Conservation (phyloP, 2,329 filamentous ascomycete genomes). For the Phialophora verrucosa region DNA sequence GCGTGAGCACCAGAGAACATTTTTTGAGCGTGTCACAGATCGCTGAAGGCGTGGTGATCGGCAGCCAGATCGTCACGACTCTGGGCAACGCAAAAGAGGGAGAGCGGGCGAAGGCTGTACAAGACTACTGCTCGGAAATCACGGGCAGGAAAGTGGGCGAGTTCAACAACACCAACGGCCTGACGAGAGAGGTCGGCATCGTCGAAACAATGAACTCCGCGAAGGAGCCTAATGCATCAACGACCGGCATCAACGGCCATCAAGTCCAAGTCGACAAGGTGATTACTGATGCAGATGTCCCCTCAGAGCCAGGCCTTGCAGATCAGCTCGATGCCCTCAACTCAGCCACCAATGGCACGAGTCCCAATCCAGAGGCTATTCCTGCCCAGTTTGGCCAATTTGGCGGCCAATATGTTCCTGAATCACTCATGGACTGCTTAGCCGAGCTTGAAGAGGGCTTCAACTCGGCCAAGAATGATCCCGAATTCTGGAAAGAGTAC, state of each 20-base stretch:
- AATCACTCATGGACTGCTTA: constrained; percentile 96
- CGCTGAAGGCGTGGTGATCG: constrained; percentile 94
- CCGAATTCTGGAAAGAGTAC: constrained; percentile 96
- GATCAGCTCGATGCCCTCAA: constrained; percentile 86
- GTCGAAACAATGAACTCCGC: constrained; percentile 70
- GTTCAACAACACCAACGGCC: constrained; percentile 49
- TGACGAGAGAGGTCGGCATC: constrained; percentile 71
- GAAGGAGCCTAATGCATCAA: constrained; percentile 62
- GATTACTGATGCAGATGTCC: constrained; percentile 63
- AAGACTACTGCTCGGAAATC: constrained; percentile 83
- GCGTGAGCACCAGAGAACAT: constrained; percentile 93
- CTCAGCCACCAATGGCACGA: constrained; percentile 52
- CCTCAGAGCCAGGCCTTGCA: constrained; percentile 71
- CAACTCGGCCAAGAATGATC: constrained; percentile 82
- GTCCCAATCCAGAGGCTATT: constrained; percentile 60
- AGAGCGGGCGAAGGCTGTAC: constrained; percentile 72
- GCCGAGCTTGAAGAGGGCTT: constrained; percentile 90
- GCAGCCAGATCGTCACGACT: constrained; percentile 89
- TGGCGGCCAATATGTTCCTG: constrained; percentile 95
- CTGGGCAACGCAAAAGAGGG: constrained; percentile 72
- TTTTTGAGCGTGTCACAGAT: constrained; percentile 83
- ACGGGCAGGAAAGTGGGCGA: constrained; percentile 62
- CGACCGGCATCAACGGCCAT: constrained; percentile 44
- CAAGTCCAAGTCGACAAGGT: constrained; percentile 70
- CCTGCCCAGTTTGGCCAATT: constrained; percentile 93